These are phyloP conservation scores for Rhamnella rubrinervis DNA, from an alignment of 331 rosid species.

Conservation along the genomic window DNA sequence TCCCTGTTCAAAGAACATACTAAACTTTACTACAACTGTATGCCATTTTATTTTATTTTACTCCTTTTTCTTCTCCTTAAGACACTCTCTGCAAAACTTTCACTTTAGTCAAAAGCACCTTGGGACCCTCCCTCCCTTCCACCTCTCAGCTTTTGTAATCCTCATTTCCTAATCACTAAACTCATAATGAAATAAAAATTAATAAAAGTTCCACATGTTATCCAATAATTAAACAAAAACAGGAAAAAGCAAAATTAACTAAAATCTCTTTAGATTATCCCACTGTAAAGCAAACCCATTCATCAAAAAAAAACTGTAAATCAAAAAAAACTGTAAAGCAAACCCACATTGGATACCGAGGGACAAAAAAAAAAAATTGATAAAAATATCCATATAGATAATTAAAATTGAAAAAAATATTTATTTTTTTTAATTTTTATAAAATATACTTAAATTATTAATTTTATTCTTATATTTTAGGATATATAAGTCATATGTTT, in stretches of 20 bases:
- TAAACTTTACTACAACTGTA: slow-evolving; percentile 21
- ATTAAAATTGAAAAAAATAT: no score
- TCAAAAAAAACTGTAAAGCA: slow-evolving; percentile 71
- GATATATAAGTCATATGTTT: no score
- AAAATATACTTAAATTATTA: no score
- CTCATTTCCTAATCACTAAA: slow-evolving; percentile 33
- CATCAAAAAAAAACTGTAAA: no score
- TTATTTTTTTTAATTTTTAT: no score
- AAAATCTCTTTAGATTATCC: slow-evolving; percentile 46
- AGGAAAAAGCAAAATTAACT: slow-evolving; percentile 22
- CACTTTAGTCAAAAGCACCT: slow-evolving; percentile 70
- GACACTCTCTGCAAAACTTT: slow-evolving; percentile 31
- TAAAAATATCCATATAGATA: no score
- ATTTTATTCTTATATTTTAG: no score
- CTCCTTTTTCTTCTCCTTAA: slow-evolving; percentile 4
- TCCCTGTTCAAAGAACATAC: slow-evolving; percentile 5
- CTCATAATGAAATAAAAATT: slow-evolving; percentile 19
- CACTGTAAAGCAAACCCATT: no score
- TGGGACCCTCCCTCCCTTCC: slow-evolving; percentile 41
- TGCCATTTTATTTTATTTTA: slow-evolving; percentile 14
- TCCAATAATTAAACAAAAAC: slow-evolving; percentile 21
- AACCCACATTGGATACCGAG: slow-evolving; percentile 51
- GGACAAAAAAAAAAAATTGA: slow-evolving; percentile 16
- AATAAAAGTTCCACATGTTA: slow-evolving; percentile 2
- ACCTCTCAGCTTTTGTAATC: slow-evolving; percentile 25